Percentiles rank a stretch among this genome's conserved stretches.
Conservation (phyloP, 2,329 filamentous ascomycete genomes). For the Cytospora piceicola region DNA sequence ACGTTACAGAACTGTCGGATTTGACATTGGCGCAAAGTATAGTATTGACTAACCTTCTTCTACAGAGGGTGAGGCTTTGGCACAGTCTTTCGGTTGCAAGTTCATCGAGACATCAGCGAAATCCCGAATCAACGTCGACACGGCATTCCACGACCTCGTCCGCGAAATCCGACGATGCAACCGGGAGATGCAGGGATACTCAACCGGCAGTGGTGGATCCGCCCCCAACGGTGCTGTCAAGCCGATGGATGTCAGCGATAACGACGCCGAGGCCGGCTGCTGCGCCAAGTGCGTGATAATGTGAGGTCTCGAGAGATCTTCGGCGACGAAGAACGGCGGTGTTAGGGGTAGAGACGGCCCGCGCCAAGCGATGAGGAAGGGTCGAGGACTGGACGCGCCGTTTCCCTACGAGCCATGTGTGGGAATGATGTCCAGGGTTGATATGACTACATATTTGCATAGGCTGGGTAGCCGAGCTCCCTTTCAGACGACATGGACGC, state of each 20-base stretch:
- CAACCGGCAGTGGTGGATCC: conserved; percentile 68
- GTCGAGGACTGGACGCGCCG: conserved; percentile 13
- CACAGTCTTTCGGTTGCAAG: conserved; percentile 88
- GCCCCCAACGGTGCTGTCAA: conserved; percentile 64
- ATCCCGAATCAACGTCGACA: conserved; percentile 96
- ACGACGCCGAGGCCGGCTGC: conserved; percentile 73
- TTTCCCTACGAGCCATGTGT: conserved; percentile 16
- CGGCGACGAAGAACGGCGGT: conserved; percentile 13
- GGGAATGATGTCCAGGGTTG: conserved; percentile 27
- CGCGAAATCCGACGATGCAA: conserved; percentile 98
- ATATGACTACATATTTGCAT: conserved; percentile 32
- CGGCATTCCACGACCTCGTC: conserved; percentile 97
- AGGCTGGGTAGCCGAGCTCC: conserved; percentile 27
- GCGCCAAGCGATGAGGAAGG: conserved; percentile 8
- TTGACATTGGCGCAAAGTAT: conserved; percentile 14
- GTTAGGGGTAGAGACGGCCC: conserved; percentile 6
- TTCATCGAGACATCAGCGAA: conserved; percentile 99
- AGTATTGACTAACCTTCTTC: conserved; percentile 22
- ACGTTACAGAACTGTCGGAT: conserved; percentile 43
- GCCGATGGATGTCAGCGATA: conserved; percentile 80
- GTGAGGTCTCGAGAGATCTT: conserved; percentile 53
- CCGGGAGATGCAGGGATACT: conserved; percentile 93
- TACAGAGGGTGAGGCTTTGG: conserved; percentile 86
- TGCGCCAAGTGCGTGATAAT: conserved; percentile 87
- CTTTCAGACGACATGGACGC: conserved; percentile 29